Conservation (phyloP, 768 basidiomycete genomes). For the Phylloporus arenicola region DNA sequence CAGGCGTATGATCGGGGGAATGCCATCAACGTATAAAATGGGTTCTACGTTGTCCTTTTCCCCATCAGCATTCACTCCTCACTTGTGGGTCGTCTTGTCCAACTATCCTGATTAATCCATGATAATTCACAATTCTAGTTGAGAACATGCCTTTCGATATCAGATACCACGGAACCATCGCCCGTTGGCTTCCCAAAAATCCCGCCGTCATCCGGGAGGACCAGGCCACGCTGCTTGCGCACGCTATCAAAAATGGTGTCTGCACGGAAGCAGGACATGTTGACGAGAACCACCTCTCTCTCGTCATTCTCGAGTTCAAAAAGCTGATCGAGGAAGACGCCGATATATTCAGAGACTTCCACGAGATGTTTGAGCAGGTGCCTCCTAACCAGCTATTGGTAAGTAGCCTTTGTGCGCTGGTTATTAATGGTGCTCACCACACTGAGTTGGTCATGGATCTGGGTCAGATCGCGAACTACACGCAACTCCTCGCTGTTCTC, state of each 20-base stretch:
- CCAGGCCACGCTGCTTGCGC: conserved; percentile 25
- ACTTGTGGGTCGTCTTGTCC: conserved; percentile 1
- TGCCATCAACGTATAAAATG: conserved; percentile 3
- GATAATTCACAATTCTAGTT: neutral
- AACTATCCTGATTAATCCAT: neutral
- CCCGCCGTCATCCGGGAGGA: conserved; percentile 6
- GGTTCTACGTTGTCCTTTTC: neutral
- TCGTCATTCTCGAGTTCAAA: conserved; percentile 18
- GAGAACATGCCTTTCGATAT: conserved; percentile 12
- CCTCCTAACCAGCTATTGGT: conserved; percentile 6
- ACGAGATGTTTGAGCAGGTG: conserved; percentile 23
- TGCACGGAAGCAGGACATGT: conserved; percentile 2
- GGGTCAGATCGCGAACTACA: conserved; percentile 5
- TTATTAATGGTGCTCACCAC: neutral
- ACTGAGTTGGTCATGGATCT: neutral
- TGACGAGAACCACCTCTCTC: conserved; percentile 8
- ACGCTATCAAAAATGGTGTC: conserved; percentile 18
- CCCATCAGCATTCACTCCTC: neutral
- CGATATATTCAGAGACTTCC: conserved; percentile 17
- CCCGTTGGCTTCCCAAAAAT: conserved; percentile 18
- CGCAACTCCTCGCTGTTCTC: conserved; percentile 26
- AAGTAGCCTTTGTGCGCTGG: neutral
- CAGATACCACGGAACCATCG: conserved; percentile 18
- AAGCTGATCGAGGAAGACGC: conserved; percentile 20
- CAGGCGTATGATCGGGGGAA: neutral